A percentile compares a stretch with the other conserved stretches of the same genome.
Evolutionary conservation across 352 stramenopile species (phyloP).

Genomic region (Phytophthora tentaculata): DNA sequence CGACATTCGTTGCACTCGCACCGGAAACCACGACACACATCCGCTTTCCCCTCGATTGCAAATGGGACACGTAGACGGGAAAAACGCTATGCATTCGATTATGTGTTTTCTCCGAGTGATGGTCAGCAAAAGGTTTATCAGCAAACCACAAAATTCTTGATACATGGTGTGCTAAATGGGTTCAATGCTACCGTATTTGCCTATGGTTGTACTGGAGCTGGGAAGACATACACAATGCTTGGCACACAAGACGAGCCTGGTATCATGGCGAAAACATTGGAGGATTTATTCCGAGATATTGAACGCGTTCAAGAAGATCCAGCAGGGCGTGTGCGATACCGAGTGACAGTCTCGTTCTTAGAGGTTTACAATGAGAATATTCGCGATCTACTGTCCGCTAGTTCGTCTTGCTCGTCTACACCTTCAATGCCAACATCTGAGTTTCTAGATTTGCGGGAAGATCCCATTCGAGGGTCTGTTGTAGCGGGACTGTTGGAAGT

Average conservation of each 20-base stretch:
- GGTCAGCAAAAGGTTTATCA: constrained; percentile 84
- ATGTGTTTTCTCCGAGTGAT: constrained; percentile 79
- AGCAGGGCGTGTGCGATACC: constrained; percentile 27
- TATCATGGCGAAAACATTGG: constrained; percentile 90
- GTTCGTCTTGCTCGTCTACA: constrained; percentile 29
- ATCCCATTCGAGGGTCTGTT: constrained; percentile 83
- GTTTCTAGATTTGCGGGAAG: constrained; percentile 85
- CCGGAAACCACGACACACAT: constrained; percentile 45
- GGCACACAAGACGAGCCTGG: constrained; percentile 81
- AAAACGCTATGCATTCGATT: constrained; percentile 92
- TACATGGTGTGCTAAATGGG: constrained; percentile 88
- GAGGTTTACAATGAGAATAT: constrained; percentile 96
- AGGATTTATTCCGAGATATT: constrained; percentile 86
- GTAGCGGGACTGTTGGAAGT: constrained; percentile 90
- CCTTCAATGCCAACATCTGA: constrained; percentile 35
- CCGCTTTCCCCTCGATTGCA: constrained; percentile 26
- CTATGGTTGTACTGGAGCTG: constrained; percentile 88
- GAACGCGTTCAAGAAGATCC: constrained; percentile 35
- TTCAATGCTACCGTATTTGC: constrained; percentile 94
- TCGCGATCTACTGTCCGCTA: constrained; percentile 76
- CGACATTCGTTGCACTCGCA: constrained; percentile 36
- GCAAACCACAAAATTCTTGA: constrained; percentile 88
- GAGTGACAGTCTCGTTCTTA: constrained; percentile 88
- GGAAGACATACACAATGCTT: constrained; percentile 94
- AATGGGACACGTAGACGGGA: constrained; percentile 49